These are phyloP conservation scores for Daphne laureola DNA, from an alignment of 441 rosid genomes.

Conservation along the genomic window DNA sequence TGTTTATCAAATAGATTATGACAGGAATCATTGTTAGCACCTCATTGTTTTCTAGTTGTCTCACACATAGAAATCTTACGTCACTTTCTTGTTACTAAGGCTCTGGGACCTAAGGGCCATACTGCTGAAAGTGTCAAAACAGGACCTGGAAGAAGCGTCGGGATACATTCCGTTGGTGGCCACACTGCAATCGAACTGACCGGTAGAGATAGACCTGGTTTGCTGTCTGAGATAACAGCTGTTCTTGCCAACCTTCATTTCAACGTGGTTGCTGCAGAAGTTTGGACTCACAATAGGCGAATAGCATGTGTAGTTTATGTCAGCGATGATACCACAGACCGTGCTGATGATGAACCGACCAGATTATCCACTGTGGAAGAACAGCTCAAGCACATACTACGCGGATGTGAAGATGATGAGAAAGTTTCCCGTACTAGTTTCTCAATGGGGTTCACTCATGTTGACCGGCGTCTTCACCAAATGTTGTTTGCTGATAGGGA, in stretches of 20 bases:
- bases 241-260: slow-evolving; percentile 68
- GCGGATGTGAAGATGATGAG: slow-evolving; percentile 68
- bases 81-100: slow-evolving; percentile 25
- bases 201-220: slow-evolving; percentile 86
- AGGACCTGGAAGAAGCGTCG: slow-evolving; percentile 63
- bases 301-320: slow-evolving; percentile 81
- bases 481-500: slow-evolving; percentile 93
- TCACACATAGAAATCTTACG: too few species aligned
- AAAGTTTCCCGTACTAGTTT: slow-evolving; percentile 52
- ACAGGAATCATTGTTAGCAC: too few species aligned
- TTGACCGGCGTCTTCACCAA: slow-evolving; percentile 81
- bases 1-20: too few species aligned
- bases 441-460: slow-evolving; percentile 83
- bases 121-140: slow-evolving; percentile 35
- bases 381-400: slow-evolving; percentile 65
- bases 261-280: slow-evolving; percentile 92
- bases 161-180: slow-evolving; percentile 70
- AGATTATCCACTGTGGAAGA: slow-evolving; percentile 66
- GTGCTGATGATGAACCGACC: slow-evolving; percentile 51
- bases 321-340: slow-evolving; percentile 47
- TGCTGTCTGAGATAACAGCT: slow-evolving; percentile 77
- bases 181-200: slow-evolving; percentile 82
- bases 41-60: too few species aligned
- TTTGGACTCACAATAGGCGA: slow-evolving; percentile 85
- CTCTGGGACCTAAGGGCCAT: slow-evolving; percentile 73